These are phyloP conservation scores for Yamadazyma taylorii DNA, from an alignment of 1,139 yeast genomes.

Conservation along the genomic window DNA sequence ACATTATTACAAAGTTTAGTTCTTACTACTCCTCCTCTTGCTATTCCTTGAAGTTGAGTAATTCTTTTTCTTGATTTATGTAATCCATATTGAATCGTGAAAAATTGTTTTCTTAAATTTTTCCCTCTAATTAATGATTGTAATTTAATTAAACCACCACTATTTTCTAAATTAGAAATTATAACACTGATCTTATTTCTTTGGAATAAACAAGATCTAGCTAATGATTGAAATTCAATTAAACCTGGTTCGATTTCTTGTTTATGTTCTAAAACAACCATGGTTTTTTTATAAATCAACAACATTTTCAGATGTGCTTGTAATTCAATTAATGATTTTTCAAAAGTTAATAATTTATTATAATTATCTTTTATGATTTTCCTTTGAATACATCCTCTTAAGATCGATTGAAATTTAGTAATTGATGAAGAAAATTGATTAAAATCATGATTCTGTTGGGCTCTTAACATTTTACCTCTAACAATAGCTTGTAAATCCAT, in stretches of 20 bases:
- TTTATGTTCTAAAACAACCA: conserved; percentile 24
- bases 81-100: conserved; percentile 19
- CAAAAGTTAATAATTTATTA: conserved; percentile 11
- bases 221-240: conserved; percentile 33
- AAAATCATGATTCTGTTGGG: conserved; percentile 15
- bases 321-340: conserved; percentile 18
- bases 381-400: conserved; percentile 29
- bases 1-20: conserved; percentile 45
- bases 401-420: conserved; percentile 25
- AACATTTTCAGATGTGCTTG: conserved; percentile 34
- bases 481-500: conserved; percentile 38
- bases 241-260: conserved; percentile 25
- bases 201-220: conserved; percentile 28
- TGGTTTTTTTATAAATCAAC: conserved; percentile 21
- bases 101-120: conserved; percentile 22
- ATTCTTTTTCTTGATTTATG: conserved; percentile 15
- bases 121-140: conserved; percentile 40
- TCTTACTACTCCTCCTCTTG: conserved; percentile 54
- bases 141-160: conserved; percentile 23
- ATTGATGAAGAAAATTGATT: conserved; percentile 11
- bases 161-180: conserved; percentile 13
- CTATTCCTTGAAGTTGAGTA: conserved; percentile 49
- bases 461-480: conserved; percentile 27
- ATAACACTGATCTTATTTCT: conserved; percentile 19
- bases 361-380: conserved; percentile 8